Percentiles rank a stretch among this genome's conserved stretches.
phyloP scores from a whole-genome alignment of 192 early-diverging fungal species.

The Helicostylum pulchrum region DNA sequence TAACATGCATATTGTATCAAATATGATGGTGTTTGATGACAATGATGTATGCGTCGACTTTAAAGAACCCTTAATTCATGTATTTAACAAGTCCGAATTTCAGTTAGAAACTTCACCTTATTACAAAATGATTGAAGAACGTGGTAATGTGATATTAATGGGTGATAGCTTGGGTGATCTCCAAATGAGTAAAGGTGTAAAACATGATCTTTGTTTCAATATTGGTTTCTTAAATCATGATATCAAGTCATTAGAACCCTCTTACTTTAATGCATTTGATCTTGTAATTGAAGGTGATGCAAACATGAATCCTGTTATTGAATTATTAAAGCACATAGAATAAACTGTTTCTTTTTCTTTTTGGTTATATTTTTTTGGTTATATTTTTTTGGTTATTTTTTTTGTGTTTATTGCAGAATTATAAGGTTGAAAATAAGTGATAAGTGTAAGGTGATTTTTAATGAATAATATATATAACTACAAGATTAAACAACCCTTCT shows the following conservation, averaged over 20 bases:
- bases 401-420: no score
- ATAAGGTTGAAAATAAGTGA: not conserved
- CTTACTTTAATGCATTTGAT: constrained; percentile 60
- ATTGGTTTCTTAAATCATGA: constrained; percentile 74
- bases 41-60: constrained; percentile 55
- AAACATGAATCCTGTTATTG: constrained; percentile 26
- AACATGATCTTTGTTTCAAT: constrained; percentile 53
- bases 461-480: constrained; percentile 27
- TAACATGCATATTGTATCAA: constrained; percentile 71
- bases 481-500: constrained; percentile 64
- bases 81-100: constrained; percentile 70
- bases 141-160: constrained; percentile 63
- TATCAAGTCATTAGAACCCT: constrained; percentile 42
- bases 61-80: constrained; percentile 64
- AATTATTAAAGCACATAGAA: constrained; percentile 15
- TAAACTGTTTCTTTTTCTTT: not conserved
- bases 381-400: no score
- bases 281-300: constrained; percentile 61
- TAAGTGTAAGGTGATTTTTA: not conserved
- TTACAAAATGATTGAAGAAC: constrained; percentile 37
- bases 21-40: constrained; percentile 64
- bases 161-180: constrained; percentile 74
- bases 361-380: no score
- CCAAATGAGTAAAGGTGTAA: constrained; percentile 60
- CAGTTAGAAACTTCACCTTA: constrained; percentile 46